A percentile compares a stretch with the other conserved stretches of the same genome.
Evolutionary conservation across 2,329 filamentous ascomycete species (phyloP).

Genomic region (Pseudogymnoascus sp.): DNA sequence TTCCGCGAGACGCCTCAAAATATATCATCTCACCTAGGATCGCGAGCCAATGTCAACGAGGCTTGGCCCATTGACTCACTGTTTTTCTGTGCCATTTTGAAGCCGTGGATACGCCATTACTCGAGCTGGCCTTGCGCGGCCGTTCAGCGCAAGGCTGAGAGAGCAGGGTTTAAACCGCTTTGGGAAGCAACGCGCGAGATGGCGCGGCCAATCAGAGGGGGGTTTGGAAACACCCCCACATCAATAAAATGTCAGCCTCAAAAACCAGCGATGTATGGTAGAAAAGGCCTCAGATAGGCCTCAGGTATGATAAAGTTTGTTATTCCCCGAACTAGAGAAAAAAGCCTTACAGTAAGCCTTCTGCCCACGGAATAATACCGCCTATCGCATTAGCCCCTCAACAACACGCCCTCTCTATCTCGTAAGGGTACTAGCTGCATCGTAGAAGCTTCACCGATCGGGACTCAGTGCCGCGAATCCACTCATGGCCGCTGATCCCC

Average conservation of each 20-base stretch:
- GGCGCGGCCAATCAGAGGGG: not conserved
- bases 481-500: not conserved
- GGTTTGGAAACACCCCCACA: not conserved
- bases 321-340: not conserved
- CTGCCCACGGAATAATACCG: not conserved
- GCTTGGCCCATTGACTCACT: not conserved
- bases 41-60: not conserved
- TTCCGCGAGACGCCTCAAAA: not conserved
- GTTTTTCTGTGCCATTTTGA: not conserved
- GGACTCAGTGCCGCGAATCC: not conserved
- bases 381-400: not conserved
- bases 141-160: not conserved
- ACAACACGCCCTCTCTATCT: not conserved
- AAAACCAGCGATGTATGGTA: not conserved
- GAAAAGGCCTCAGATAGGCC: not conserved
- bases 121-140: not conserved
- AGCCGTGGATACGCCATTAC: not conserved
- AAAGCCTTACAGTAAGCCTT: not conserved
- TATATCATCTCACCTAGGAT: not conserved
- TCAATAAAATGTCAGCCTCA: not conserved
- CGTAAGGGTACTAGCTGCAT: not conserved
- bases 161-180: not conserved
- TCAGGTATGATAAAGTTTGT: not conserved
- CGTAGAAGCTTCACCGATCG: constrained; percentile 4
- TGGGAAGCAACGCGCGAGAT: constrained; percentile 6